Conservation (phyloP, 495 filamentous ascomycete genomes). For the Xylaria bambusicola region DNA sequence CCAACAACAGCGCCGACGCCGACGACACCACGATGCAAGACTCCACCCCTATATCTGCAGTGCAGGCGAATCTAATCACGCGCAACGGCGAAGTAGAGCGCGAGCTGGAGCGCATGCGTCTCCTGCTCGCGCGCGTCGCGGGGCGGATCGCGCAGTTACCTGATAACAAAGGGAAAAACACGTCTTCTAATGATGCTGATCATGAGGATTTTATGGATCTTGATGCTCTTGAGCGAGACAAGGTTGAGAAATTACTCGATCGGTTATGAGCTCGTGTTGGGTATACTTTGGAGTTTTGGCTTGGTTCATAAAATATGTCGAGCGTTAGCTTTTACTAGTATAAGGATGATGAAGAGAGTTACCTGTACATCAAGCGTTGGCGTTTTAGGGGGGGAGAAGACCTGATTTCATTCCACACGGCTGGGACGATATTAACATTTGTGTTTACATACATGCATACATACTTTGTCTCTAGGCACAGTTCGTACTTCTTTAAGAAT, state of each 20-base stretch:
- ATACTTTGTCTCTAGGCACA: no score
- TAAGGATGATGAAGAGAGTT: not conserved
- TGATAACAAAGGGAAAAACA: not conserved
- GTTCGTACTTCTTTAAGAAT: no score
- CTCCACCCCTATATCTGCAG: no score
- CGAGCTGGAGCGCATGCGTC: constrained; percentile 75
- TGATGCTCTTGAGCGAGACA: constrained; percentile 41
- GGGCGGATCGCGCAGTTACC: constrained; percentile 54
- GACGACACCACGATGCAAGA: constrained; percentile 61
- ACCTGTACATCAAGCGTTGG: constrained; percentile 2
- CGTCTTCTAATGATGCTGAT: constrained; percentile 20
- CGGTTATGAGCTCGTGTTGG: constrained; percentile 26
- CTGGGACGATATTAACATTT: no score
- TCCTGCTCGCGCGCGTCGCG: constrained; percentile 71
- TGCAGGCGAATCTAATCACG: constrained; percentile 74
- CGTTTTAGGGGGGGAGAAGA: not conserved
- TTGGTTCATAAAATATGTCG: no score
- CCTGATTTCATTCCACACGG: not conserved
- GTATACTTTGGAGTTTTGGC: no score
- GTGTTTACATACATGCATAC: no score
- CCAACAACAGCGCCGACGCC: not conserved
- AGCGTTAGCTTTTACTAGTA: no score
- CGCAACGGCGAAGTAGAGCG: constrained; percentile 70
- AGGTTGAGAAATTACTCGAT: constrained; percentile 43
- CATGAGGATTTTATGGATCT: constrained; percentile 27